phyloP scores from a whole-genome alignment of 2,329 filamentous ascomycete genomes.

The Alternaria ventricosa region DNA sequence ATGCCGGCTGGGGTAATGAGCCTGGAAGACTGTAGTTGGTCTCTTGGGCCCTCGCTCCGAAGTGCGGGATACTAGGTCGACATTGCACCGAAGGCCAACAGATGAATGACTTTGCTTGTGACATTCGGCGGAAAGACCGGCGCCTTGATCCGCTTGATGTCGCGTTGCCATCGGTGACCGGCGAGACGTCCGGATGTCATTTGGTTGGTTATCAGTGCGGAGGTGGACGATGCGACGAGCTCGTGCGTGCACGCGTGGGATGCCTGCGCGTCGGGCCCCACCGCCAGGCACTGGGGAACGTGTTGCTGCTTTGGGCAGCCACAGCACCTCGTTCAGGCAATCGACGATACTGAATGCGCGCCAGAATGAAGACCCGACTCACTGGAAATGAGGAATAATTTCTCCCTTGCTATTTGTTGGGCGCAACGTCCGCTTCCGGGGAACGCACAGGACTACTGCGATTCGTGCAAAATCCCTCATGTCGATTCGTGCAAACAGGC shows the following conservation, averaged over 20 bases:
- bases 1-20: conserved; percentile 26
- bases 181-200: conserved; percentile 7
- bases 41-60: conserved; percentile 14
- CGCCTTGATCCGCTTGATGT: conserved; percentile 4
- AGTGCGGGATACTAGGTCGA: conserved; percentile 10
- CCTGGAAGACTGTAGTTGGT: conserved; percentile 24
- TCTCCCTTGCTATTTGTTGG: conserved; percentile 12
- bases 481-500: conserved; percentile 26
- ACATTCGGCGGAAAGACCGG: conserved; percentile 8
- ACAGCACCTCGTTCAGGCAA: conserved; percentile 11
- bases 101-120: conserved; percentile 8
- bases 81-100: conserved; percentile 5
- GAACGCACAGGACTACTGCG: conserved; percentile 18
- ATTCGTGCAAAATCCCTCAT: conserved; percentile 18
- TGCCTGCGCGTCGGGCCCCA: conserved; percentile 9
- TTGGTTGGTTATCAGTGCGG: conserved; percentile 13
- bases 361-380: conserved; percentile 20
- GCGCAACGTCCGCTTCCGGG: conserved; percentile 11
- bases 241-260: conserved; percentile 12
- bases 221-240: conserved; percentile 15
- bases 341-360: conserved; percentile 15
- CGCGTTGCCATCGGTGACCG: conserved; percentile 16
- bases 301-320: conserved; percentile 15
- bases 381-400: conserved; percentile 16
- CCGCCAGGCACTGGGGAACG: conserved; percentile 19